A percentile compares a stretch with the other conserved stretches of the same genome.
Evolutionary conservation across 768 basidiomycete species (phyloP).

Genomic region (Kondoa malvinella): DNA sequence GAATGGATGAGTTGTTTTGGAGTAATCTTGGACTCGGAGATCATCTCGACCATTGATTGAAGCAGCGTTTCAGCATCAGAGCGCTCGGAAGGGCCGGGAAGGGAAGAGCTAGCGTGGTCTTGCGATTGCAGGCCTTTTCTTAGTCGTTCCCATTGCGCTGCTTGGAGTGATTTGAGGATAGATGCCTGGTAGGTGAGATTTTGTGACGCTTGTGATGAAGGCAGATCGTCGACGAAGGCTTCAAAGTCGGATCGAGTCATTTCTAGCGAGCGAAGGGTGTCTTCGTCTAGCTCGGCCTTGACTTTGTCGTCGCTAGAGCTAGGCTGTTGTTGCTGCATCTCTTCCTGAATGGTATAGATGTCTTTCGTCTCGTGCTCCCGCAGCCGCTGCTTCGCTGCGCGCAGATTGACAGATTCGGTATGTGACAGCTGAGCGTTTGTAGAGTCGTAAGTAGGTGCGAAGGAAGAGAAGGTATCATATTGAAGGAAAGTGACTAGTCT

Average conservation of each 20-base stretch:
- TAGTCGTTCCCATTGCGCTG: slow-evolving; percentile 1
- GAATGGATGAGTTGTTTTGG: not conserved
- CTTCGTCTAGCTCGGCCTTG: not conserved
- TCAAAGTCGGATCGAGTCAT: not conserved
- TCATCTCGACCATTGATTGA: not conserved
- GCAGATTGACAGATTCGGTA: slow-evolving; percentile 2
- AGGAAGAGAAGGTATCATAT: slow-evolving; percentile 18
- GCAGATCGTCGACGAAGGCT: not conserved
- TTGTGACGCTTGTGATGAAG: not conserved
- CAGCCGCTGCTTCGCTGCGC: not conserved
- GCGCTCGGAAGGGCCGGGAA: not conserved
- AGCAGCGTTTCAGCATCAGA: not conserved
- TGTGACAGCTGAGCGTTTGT: slow-evolving; percentile 13
- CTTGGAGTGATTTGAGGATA: not conserved
- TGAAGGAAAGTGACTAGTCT: slow-evolving; percentile 10
- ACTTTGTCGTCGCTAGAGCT: not conserved
- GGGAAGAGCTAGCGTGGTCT: not conserved
- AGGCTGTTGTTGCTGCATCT: not conserved
- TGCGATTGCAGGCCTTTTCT: not conserved
- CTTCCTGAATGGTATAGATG: not conserved
- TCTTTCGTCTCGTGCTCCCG: not conserved
- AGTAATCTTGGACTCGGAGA: not conserved
- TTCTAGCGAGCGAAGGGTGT: not conserved
- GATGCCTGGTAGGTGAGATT: not conserved
- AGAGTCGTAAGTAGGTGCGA: slow-evolving; percentile 21